phyloP scores from a whole-genome alignment of 148 eudicot species.

The Pharnaceum exiguum region DNA sequence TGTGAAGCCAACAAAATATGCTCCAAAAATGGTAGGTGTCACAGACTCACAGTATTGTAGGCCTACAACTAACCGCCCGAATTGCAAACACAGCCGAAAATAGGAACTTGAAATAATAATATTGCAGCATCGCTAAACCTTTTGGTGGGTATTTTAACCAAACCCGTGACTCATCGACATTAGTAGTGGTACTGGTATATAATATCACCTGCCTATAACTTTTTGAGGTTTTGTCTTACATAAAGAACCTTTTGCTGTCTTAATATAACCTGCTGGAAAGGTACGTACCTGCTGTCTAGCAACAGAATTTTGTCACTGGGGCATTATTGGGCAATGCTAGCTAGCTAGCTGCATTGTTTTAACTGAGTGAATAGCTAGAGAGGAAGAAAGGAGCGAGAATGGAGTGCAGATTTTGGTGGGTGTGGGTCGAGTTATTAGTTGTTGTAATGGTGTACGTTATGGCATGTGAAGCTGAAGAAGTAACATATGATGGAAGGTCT shows the following conservation, averaged over 20 bases:
- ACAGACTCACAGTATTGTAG: neutral
- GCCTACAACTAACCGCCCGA: neutral
- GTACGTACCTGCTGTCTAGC: too few species aligned
- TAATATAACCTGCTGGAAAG: too few species aligned
- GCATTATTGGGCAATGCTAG: slow-evolving; percentile 10
- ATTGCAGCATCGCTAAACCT: neutral
- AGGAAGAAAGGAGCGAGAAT: neutral
- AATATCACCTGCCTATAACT: too few species aligned
- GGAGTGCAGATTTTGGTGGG: slow-evolving; percentile 3
- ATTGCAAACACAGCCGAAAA: neutral
- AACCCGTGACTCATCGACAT: slow-evolving; percentile 33
- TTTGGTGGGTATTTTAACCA: slow-evolving; percentile 5
- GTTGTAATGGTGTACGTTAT: slow-evolving; percentile 2
- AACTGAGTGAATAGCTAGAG: neutral
- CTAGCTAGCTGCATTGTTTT: slow-evolving; percentile 2
- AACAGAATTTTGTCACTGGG: too few species aligned
- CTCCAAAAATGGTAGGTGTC: neutral
- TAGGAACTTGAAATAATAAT: neutral
- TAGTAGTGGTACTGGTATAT: too few species aligned
- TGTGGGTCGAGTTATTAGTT: neutral
- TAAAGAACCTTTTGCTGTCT: too few species aligned
- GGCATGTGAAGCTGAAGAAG: slow-evolving; percentile 20
- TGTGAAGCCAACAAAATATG: neutral
- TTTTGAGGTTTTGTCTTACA: too few species aligned
- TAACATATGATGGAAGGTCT: slow-evolving; percentile 75